Evolutionary conservation across 2,329 filamentous ascomycete genomes (phyloP).

Genomic region (Cordyceps tenuipes): DNA sequence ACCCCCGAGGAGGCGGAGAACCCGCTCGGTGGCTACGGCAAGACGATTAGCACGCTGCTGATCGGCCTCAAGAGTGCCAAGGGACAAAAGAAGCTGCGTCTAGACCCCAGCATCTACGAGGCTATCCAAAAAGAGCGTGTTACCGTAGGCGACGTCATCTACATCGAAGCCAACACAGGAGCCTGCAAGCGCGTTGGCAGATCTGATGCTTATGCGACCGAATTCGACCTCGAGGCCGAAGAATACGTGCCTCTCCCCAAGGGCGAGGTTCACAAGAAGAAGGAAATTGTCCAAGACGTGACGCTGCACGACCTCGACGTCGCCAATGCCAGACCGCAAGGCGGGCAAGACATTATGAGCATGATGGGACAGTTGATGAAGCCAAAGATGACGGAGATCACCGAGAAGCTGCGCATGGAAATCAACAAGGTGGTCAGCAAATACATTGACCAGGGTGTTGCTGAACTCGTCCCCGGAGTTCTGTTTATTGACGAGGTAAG

Average conservation of each 20-base stretch:
- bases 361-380: slow-evolving; percentile 99
- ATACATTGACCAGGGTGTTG: slow-evolving; percentile 97
- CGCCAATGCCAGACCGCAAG: slow-evolving; percentile 89
- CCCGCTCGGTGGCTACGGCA: slow-evolving; percentile 89
- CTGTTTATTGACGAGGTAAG: slow-evolving; percentile 95
- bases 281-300: slow-evolving; percentile 98
- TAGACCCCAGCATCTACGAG: slow-evolving; percentile 98
- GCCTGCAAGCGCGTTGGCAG: slow-evolving; percentile 95
- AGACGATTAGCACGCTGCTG: slow-evolving; percentile 91
- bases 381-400: slow-evolving; percentile 98
- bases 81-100: slow-evolving; percentile 92
- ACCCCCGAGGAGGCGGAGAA: slow-evolving; percentile 98
- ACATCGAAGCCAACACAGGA: slow-evolving; percentile 98
- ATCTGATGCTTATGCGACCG: slow-evolving; percentile 93
- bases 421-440: slow-evolving; percentile 99
- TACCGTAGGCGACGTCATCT: slow-evolving; percentile 92
- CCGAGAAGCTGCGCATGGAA: slow-evolving; percentile 87
- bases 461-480: slow-evolving; percentile 94
- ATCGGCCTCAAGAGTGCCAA: slow-evolving; percentile 92
- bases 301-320: slow-evolving; percentile 95
- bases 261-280: slow-evolving; percentile 99
- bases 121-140: slow-evolving; percentile 98
- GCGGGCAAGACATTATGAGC: slow-evolving; percentile 98
- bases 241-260: slow-evolving; percentile 99
- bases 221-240: slow-evolving; percentile 97